These are phyloP conservation scores for Aspergillus felis DNA, from an alignment of 2,329 filamentous ascomycete genomes.

Conservation along the genomic window DNA sequence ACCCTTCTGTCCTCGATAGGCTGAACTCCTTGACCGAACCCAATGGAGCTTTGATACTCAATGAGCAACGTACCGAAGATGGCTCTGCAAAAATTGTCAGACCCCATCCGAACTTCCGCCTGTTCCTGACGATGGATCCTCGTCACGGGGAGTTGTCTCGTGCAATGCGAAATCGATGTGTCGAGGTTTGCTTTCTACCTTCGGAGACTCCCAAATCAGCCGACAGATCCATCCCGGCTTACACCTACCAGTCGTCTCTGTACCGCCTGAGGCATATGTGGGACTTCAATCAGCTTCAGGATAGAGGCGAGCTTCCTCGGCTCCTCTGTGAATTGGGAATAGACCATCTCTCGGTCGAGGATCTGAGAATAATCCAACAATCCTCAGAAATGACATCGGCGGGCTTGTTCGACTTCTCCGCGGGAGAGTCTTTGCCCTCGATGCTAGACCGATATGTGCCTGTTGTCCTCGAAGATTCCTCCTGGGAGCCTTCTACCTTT, in stretches of 20 bases:
- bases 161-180: slow-evolving; percentile 91
- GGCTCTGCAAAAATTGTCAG: slow-evolving; percentile 75
- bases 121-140: slow-evolving; percentile 92
- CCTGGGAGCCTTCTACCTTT: slow-evolving; percentile 26
- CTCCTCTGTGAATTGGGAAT: slow-evolving; percentile 28
- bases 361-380: slow-evolving; percentile 31
- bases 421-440: slow-evolving; percentile 12
- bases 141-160: slow-evolving; percentile 88
- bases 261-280: slow-evolving; percentile 38
- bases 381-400: slow-evolving; percentile 22
- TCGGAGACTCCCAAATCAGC: slow-evolving; percentile 25
- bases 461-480: slow-evolving; percentile 26
- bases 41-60: slow-evolving; percentile 81
- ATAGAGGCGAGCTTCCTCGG: slow-evolving; percentile 11
- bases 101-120: slow-evolving; percentile 81
- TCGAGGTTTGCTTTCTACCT: slow-evolving; percentile 75
- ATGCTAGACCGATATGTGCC: slow-evolving; percentile 30
- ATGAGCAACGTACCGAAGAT: slow-evolving; percentile 81
- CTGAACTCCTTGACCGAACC: slow-evolving; percentile 93
- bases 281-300: slow-evolving; percentile 14
- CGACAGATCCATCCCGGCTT: slow-evolving; percentile 25
- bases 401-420: slow-evolving; percentile 6
- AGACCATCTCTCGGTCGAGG: slow-evolving; percentile 35
- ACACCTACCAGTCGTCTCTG: slow-evolving; percentile 36
- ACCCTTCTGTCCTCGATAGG: slow-evolving; percentile 86